Conservation (phyloP, 1,284 basidiomycete genomes). For the Albatrellus sp. region DNA sequence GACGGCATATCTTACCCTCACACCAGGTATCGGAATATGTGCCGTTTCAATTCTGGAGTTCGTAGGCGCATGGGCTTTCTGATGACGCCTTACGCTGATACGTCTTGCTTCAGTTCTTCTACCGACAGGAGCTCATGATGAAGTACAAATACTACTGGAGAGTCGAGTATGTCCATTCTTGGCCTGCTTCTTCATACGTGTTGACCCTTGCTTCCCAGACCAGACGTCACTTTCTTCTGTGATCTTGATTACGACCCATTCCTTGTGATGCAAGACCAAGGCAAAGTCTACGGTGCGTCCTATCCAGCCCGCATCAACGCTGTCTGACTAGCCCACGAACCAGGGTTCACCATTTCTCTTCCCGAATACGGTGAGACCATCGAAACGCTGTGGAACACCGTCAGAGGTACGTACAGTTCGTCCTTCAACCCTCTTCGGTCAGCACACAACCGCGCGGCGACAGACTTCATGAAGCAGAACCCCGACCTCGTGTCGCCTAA, state of each 20-base stretch:
- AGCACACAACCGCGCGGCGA: slow-evolving; percentile 7
- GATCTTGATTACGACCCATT: slow-evolving; percentile 87
- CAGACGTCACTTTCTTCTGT: slow-evolving; percentile 77
- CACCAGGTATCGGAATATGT: slow-evolving; percentile 71
- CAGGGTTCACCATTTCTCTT: slow-evolving; percentile 76
- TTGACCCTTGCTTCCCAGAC: slow-evolving; percentile 28
- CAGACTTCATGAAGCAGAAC: slow-evolving; percentile 69
- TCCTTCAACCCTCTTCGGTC: neutral
- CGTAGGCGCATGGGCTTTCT: slow-evolving; percentile 15
- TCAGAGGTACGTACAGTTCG: slow-evolving; percentile 35
- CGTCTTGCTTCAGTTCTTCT: slow-evolving; percentile 30
- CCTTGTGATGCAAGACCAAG: slow-evolving; percentile 74
- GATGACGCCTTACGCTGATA: neutral
- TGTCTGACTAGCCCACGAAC: slow-evolving; percentile 1
- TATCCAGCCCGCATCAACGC: neutral
- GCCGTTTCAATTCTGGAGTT: slow-evolving; percentile 85
- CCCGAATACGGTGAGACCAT: slow-evolving; percentile 83
- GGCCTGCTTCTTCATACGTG: neutral
- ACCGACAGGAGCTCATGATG: slow-evolving; percentile 35
- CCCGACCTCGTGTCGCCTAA: slow-evolving; percentile 54
- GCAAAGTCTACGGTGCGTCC: slow-evolving; percentile 64
- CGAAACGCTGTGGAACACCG: slow-evolving; percentile 72
- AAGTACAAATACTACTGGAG: slow-evolving; percentile 59
- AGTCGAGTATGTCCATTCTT: slow-evolving; percentile 29
- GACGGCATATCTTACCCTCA: neutral